Evolutionary conservation across 306 rosid genomes (phyloP).

Genomic region (Lathyrus oleraceus): DNA sequence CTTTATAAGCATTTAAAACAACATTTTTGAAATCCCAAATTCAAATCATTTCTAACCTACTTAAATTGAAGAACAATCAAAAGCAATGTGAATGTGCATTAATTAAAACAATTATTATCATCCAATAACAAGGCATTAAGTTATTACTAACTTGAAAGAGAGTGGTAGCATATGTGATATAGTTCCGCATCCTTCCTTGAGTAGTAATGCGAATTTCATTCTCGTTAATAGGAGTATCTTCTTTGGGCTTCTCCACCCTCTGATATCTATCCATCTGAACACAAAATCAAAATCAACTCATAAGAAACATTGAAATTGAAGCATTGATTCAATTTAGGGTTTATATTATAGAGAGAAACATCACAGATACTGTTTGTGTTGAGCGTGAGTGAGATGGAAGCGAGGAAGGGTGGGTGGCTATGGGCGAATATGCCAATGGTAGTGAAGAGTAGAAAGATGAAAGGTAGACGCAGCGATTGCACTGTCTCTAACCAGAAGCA

Average conservation of each 20-base stretch:
- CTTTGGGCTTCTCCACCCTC: conserved; percentile 84
- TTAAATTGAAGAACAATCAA: too few species aligned
- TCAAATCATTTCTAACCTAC: too few species aligned
- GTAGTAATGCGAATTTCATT: conserved; percentile 86
- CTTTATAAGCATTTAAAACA: neutral
- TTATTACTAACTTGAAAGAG: conserved; percentile 57
- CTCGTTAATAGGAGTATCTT: conserved; percentile 63
- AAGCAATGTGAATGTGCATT: neutral
- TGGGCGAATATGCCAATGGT: too few species aligned
- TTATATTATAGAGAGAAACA: neutral
- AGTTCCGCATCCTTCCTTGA: conserved; percentile 85
- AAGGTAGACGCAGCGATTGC: neutral
- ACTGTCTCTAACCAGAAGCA: neutral
- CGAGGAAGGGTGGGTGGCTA: too few species aligned
- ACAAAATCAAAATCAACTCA: neutral
- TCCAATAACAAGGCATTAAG: neutral
- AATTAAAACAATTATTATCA: neutral
- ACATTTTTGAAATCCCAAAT: too few species aligned
- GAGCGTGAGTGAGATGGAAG: neutral
- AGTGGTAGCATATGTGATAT: conserved; percentile 85
- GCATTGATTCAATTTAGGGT: conserved; percentile 22
- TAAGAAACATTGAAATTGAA: neutral
- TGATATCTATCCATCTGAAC: conserved; percentile 75
- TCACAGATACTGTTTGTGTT: neutral
- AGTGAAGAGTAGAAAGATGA: too few species aligned